These are phyloP conservation scores for Anisodus acutangulus DNA, from an alignment of 257 asterid species.

Conservation along the genomic window DNA sequence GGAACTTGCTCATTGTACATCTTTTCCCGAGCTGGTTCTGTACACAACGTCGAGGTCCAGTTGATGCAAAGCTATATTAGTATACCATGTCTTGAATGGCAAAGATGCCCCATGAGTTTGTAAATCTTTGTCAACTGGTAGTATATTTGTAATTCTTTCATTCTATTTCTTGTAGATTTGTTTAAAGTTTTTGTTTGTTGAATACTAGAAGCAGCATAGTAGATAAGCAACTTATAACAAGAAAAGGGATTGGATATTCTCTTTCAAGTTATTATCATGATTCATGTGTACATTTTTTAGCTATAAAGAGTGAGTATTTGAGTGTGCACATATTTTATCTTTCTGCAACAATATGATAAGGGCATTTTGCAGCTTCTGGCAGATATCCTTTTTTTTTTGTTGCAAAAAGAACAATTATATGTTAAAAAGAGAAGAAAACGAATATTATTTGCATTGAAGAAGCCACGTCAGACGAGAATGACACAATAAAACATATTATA, in stretches of 20 bases:
- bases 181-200: not conserved
- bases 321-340: not conserved
- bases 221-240: not conserved
- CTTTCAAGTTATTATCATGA: not conserved
- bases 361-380: not conserved
- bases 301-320: not conserved
- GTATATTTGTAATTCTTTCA: conserved; percentile 26
- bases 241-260: conserved; percentile 1
- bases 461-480: not conserved
- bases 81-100: conserved; percentile 17
- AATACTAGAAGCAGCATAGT: conserved; percentile 17
- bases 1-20: conserved; percentile 34
- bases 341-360: not conserved
- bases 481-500: not conserved
- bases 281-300: not conserved
- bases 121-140: conserved; percentile 26
- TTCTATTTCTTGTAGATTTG: not conserved
- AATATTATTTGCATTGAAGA: not conserved
- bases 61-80: not conserved
- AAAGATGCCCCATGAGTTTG: conserved; percentile 1
- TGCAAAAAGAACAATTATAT: no score
- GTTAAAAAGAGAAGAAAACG: no score
- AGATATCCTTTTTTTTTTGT: no score
- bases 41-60: not conserved
- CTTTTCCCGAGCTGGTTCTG: conserved; percentile 26